Base-by-base conservation (phyloP, 1,139 yeast species). In the Taphrina betulina region DNA sequence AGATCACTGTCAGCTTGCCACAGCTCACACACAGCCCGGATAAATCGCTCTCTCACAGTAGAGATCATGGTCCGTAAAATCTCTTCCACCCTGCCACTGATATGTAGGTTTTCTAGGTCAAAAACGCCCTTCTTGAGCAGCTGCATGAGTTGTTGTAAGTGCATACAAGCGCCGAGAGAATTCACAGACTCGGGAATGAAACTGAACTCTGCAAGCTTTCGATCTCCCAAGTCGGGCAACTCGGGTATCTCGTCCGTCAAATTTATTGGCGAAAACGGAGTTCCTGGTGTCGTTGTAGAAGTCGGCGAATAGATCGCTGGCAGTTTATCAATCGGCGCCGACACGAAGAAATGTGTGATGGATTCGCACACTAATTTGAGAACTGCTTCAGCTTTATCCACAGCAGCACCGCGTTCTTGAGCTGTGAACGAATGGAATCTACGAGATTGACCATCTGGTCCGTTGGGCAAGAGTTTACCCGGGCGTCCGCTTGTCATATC, bases 181-280 rank as follows among this genome's bases (percentile, higher is more conserved):
- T 82, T 83, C 0, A 86, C 74, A 57, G 72, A 71, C 0, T 82
- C 82, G 1, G 89, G 88, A 24, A 81, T 65, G 62, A 80, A 82
- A 1, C 82, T 31, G 22, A 43, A 40, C 22, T 52, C 54, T 2
- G 42, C 43, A 12, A 29, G 28, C 10, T 29, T 37, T 19, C 17
- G n/a, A 2, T 38, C 46, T 2, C 33, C 40, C 2, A 33, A 17
- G n/a, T 38, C 40, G 10, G 42, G 42, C 7, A 43, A 55, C 23
- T 22, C 58, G 31, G 51, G 43, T 29, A 20, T 33, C 35, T 33
- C 38, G 24, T 22, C 44, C 10, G 16, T 4, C 17, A 22, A 28
- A 17, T 23, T 28, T 16, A 34, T 22, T 31, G 20, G 28, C 16
- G 54, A 31, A 12, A 7, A 7, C 7, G 31, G 31, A 12, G 31